Base-by-base conservation (phyloP, 805 yeast genomes). In the Spathaspora arborariae region DNA sequence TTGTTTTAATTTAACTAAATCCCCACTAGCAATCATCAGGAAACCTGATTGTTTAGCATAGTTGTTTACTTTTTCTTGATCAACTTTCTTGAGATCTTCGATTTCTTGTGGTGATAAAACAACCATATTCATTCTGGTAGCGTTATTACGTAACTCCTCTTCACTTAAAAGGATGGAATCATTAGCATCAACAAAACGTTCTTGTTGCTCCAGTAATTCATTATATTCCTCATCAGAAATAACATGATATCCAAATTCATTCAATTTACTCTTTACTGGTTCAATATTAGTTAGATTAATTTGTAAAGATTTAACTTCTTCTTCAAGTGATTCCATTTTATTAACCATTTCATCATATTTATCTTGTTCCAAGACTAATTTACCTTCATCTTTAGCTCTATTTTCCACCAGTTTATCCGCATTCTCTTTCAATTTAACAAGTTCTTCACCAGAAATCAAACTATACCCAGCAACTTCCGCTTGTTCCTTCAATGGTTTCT, bases 191-290 rank as follows among this genome's bases (percentile, higher is more conserved):
- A 42, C 24, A 16, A 20, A 45, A 4, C 38, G 16, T 2, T 45
- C 39, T 38, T 49, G 46, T 7, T 6, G n/a, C 20, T 37, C 20
- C 3, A 30, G 26, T 33, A 41, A 30, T 8, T 22, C 46, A 0
- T 48, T 41, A 26, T 52, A 58, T 21, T 55, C 57, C 13, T 45
- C 49, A 24, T 30, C 19, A 16, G 48, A 41, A 19, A 50, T 15
- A 11, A 50, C 3, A 54, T 50, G 1, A 60, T 79, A 46, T 94
- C 96, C 2, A 68, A 50, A 9, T 11, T 37, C 42, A 15, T 20
- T 21, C 18, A 46, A 39, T 36, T 42, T 34, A 27, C 41, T 27
- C 4, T 22, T 42, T 7, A 19, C 40, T 3, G 21, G 18, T 22
- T 15, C 38, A n/a, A n/a, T 30, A 27, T 42, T 37, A 6, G n/a